Percentiles rank a stretch among this genome's conserved stretches.
Evolutionary conservation across 257 asterid genomes (phyloP).

Genomic region (Lavandula angustifolia): DNA sequence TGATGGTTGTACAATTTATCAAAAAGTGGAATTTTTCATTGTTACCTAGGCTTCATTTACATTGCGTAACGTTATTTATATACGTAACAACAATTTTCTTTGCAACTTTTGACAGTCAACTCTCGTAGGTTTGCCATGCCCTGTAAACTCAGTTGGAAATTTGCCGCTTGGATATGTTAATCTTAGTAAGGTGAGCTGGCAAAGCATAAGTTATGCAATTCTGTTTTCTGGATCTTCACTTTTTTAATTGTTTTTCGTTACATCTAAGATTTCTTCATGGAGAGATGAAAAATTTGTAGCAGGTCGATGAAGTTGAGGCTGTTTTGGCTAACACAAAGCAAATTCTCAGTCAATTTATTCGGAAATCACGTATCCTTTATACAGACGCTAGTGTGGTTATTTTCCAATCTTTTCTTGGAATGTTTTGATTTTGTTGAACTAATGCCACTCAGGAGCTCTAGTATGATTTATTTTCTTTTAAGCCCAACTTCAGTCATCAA

Average conservation of each 20-base stretch:
- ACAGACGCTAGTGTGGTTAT: constrained; percentile 6
- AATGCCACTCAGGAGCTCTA: constrained; percentile 8
- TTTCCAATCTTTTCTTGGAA: constrained; percentile 14
- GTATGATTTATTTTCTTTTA: constrained; percentile 3
- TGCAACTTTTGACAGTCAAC: constrained; percentile 70
- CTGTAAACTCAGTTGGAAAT: constrained; percentile 91
- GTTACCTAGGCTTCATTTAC: constrained; percentile 11
- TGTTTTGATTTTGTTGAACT: neutral
- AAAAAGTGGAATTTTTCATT: constrained; percentile 19
- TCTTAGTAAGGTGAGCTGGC: constrained; percentile 63
- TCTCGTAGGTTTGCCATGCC: constrained; percentile 90
- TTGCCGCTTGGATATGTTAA: constrained; percentile 78
- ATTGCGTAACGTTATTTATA: constrained; percentile 7
- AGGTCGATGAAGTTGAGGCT: constrained; percentile 91
- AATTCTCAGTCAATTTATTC: constrained; percentile 81
- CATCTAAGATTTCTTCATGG: constrained; percentile 23
- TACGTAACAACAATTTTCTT: constrained; percentile 31
- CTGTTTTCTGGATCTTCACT: constrained; percentile 11
- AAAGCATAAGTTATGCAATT: constrained; percentile 1
- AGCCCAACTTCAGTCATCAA: constrained; percentile 24
- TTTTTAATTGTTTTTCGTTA: constrained; percentile 1
- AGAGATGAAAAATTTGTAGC: constrained; percentile 30
- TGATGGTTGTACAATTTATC: constrained; percentile 69
- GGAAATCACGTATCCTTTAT: constrained; percentile 80
- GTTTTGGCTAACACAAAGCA: constrained; percentile 88